These are phyloP conservation scores for Tuber brumale DNA, from an alignment of 495 filamentous ascomycete genomes.

Conservation along the genomic window DNA sequence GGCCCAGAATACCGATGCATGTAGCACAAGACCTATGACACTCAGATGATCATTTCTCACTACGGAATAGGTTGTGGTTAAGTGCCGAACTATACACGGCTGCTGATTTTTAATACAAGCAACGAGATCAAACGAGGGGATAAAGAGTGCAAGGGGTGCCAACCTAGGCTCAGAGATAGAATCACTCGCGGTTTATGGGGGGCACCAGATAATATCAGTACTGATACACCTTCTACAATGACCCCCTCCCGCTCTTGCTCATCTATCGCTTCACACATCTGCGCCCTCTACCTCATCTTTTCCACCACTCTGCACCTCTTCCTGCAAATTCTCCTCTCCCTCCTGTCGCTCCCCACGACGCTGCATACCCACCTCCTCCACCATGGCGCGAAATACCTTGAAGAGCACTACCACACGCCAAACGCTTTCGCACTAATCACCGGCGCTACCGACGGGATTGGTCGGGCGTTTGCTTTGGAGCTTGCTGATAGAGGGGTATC, in stretches of 20 bases:
- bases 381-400: conserved; percentile 12
- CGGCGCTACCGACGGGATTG: conserved; percentile 56
- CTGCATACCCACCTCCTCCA: conserved; percentile 28
- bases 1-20: too few species aligned
- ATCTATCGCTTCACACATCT: neutral
- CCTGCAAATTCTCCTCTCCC: conserved; percentile 16
- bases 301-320: conserved; percentile 11
- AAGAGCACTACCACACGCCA: conserved; percentile 14
- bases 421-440: conserved; percentile 55
- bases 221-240: neutral
- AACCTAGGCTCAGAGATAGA: neutral
- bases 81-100: too few species aligned
- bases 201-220: neutral
- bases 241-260: neutral
- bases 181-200: neutral
- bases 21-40: too few species aligned
- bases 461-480: conserved; percentile 49
- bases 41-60: too few species aligned
- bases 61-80: too few species aligned
- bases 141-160: neutral
- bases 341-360: conserved; percentile 23
- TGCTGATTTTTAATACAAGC: too few species aligned
- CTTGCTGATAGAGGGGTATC: conserved; percentile 47
- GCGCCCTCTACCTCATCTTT: neutral
- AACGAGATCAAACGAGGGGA: too few species aligned